These are phyloP conservation scores for Suaeda aralocaspica DNA, from an alignment of 148 eudicot genomes.

Conservation along the genomic window DNA sequence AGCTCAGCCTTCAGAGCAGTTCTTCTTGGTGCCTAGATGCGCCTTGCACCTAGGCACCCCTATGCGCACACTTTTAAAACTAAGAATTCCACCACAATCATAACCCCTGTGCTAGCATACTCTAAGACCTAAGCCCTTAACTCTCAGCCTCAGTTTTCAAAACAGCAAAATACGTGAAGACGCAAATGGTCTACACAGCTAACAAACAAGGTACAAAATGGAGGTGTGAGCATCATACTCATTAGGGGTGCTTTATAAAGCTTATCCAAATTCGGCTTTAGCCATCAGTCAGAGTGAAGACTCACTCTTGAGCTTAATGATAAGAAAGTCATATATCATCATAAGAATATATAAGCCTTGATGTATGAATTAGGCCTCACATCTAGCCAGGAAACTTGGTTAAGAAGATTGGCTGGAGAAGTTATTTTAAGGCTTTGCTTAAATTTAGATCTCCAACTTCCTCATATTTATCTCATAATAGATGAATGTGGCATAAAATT, in stretches of 20 bases:
- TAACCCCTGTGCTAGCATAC: not conserved
- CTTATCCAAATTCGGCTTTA: not conserved
- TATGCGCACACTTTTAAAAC: too few species aligned
- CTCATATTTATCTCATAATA: too few species aligned
- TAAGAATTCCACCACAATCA: not conserved
- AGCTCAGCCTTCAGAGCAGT: too few species aligned
- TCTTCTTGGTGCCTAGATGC: too few species aligned
- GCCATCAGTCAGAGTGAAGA: not conserved
- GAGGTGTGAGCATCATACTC: not conserved
- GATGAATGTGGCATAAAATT: too few species aligned
- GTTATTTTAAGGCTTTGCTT: not conserved
- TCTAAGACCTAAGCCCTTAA: not conserved
- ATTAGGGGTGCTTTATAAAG: not conserved
- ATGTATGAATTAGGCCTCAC: not conserved
- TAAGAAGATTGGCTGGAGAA: too few species aligned
- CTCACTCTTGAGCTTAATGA: not conserved
- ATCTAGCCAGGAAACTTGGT: not conserved
- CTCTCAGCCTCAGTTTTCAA: not conserved
- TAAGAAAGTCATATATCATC: not conserved
- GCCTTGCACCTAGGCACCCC: too few species aligned
- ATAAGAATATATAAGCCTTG: not conserved
- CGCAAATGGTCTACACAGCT: not conserved
- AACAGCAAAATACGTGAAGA: not conserved
- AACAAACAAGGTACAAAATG: not conserved
- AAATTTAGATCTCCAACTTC: not conserved